Conservation (phyloP, 495 filamentous ascomycete genomes). For the Neurospora sp. region DNA sequence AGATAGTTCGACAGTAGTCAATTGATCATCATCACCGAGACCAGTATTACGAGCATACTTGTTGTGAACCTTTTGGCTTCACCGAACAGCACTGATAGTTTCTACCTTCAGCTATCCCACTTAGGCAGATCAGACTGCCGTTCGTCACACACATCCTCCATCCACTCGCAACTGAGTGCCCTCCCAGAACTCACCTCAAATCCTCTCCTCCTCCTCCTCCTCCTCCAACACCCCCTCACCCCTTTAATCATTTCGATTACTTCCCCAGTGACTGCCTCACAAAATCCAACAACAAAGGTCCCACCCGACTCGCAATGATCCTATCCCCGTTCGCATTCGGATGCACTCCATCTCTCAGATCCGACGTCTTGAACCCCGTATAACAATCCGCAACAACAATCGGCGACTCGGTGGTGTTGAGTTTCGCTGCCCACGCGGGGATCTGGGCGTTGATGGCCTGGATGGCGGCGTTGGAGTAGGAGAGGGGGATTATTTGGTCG, state of each 20-base stretch:
- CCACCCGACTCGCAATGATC: conserved; percentile 20
- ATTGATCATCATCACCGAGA: no score
- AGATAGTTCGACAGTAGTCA: no score
- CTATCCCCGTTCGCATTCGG: conserved; percentile 26
- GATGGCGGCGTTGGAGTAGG: conserved; percentile 11
- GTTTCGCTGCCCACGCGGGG: conserved; percentile 23
- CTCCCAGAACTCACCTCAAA: no score
- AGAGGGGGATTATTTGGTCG: conserved; percentile 25
- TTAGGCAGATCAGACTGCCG: no score
- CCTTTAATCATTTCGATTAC: neutral
- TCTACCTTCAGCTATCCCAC: no score
- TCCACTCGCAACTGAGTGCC: no score
- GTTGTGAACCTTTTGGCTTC: no score
- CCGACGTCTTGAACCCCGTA: conserved; percentile 21
- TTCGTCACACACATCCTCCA: no score
- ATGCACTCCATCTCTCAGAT: conserved; percentile 30
- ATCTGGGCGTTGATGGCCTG: conserved; percentile 25
- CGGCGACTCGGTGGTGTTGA: conserved; percentile 25
- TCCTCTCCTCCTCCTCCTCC: neutral
- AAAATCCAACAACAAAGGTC: conserved; percentile 21
- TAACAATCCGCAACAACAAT: conserved; percentile 31
- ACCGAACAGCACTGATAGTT: no score
- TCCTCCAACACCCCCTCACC: neutral
- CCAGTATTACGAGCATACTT: no score
- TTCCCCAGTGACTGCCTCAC: conserved; percentile 5